Conservation (phyloP, 768 basidiomycete species). For the Harrya chromipes region DNA sequence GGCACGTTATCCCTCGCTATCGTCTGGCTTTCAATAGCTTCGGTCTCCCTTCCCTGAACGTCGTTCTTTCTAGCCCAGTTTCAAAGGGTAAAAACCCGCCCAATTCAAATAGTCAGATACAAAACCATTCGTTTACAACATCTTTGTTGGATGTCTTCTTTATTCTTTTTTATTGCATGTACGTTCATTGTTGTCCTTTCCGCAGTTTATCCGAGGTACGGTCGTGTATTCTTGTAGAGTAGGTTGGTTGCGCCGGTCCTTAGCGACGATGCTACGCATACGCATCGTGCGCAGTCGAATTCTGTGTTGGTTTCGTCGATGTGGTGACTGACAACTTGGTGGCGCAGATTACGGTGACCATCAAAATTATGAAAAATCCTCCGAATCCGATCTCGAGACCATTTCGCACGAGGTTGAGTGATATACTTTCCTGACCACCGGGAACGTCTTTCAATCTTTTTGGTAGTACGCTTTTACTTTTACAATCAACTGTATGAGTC, state of each 20-base stretch:
- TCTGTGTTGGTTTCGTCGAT: slow-evolving; percentile 1
- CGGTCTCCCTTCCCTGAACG: slow-evolving; percentile 1
- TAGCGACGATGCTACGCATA: slow-evolving; percentile 1
- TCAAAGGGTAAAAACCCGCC: neutral
- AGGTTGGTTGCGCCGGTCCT: neutral
- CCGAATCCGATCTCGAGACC: no score
- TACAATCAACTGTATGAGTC: no score
- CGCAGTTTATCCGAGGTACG: slow-evolving; percentile 1
- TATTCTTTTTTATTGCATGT: slow-evolving; percentile 18
- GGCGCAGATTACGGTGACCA: neutral
- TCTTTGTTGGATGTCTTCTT: slow-evolving; percentile 16
- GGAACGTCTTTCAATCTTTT: no score
- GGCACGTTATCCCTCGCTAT: slow-evolving; percentile 5
- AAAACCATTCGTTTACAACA: slow-evolving; percentile 13
- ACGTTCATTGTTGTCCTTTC: slow-evolving; percentile 11
- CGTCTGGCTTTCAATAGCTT: slow-evolving; percentile 1
- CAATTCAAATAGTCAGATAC: slow-evolving; percentile 8
- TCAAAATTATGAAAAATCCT: no score
- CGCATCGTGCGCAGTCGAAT: neutral
- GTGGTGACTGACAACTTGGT: neutral
- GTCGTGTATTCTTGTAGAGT: slow-evolving; percentile 20
- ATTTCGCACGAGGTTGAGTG: no score
- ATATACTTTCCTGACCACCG: no score
- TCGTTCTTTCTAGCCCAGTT: slow-evolving; percentile 5
- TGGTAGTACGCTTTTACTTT: no score